Conservation (phyloP, 768 basidiomycete genomes). For the Panellus pusillus region DNA sequence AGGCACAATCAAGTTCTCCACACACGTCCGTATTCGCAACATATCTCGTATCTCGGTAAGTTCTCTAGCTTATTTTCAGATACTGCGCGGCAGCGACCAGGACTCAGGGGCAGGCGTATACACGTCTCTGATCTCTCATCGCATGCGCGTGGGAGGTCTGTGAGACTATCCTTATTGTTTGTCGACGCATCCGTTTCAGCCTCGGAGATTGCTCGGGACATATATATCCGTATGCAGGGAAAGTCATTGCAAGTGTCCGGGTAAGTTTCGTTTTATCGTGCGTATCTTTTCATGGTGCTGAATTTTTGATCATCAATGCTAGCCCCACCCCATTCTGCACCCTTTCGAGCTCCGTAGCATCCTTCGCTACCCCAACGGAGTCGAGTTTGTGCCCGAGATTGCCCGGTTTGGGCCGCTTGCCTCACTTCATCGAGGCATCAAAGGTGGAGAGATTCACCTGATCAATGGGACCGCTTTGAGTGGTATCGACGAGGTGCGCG, state of each 20-base stretch:
- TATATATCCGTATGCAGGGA: too few relatives aligned
- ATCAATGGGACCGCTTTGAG: conserved; percentile 29
- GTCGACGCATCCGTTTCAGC: conserved; percentile 18
- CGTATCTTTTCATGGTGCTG: too few relatives aligned
- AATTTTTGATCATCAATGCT: conserved; percentile 17
- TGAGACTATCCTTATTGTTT: conserved; percentile 20
- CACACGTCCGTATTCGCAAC: too few relatives aligned
- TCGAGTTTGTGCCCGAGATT: conserved; percentile 30
- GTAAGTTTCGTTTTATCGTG: conserved; percentile 19
- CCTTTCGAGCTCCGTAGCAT: conserved; percentile 14
- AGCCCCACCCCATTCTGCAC: conserved; percentile 8
- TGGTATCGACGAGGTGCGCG: conserved; percentile 26
- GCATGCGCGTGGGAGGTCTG: too few relatives aligned
- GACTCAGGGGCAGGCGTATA: too few relatives aligned
- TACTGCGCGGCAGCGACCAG: too few relatives aligned
- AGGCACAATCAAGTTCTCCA: too few relatives aligned
- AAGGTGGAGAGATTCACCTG: conserved; percentile 26
- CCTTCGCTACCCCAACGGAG: conserved; percentile 22
- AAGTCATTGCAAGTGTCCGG: conserved; percentile 22
- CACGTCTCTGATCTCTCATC: too few relatives aligned
- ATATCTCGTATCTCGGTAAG: too few relatives aligned
- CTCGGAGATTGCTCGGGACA: conserved; percentile 20
- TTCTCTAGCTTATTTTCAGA: too few relatives aligned
- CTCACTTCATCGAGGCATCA: conserved; percentile 19
- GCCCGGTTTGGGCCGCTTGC: conserved; percentile 21